Conservation (phyloP, 2,329 filamentous ascomycete genomes). For the Hymenoscyphus linearis region DNA sequence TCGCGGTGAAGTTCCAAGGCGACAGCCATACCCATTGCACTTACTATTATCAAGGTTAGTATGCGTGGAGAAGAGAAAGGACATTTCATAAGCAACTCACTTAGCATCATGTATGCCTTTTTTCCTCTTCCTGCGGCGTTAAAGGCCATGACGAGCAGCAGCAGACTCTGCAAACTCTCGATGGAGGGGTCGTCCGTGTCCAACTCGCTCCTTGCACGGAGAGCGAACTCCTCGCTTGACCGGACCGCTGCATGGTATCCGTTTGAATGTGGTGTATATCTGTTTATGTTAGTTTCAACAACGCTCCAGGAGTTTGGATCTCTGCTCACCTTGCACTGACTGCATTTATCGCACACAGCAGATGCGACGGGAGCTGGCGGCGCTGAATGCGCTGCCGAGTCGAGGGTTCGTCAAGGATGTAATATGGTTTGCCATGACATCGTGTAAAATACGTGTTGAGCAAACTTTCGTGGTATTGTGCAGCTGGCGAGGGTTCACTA, state of each 20-base stretch:
- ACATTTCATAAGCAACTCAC: conserved; percentile 43
- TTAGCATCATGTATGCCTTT: conserved; percentile 80
- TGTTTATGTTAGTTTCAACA: conserved; percentile 32
- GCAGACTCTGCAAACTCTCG: conserved; percentile 68
- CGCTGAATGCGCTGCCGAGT: conserved; percentile 67
- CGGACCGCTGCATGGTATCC: conserved; percentile 63
- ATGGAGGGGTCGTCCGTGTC: conserved; percentile 78
- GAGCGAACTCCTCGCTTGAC: conserved; percentile 67
- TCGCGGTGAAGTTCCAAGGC: conserved; percentile 79
- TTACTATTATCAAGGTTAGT: conserved; percentile 43
- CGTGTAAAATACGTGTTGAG: conserved; percentile 75
- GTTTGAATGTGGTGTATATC: conserved; percentile 63
- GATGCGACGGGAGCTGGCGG: conserved; percentile 44
- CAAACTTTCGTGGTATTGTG: conserved; percentile 53
- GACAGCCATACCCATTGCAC: conserved; percentile 75
- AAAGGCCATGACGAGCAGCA: conserved; percentile 71
- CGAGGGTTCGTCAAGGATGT: conserved; percentile 72
- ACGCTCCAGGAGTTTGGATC: not conserved
- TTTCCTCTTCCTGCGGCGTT: conserved; percentile 75
- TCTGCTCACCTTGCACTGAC: conserved; percentile 52
- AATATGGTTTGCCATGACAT: conserved; percentile 76
- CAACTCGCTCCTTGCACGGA: conserved; percentile 62
- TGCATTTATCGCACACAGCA: conserved; percentile 54
- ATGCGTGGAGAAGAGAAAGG: not conserved
- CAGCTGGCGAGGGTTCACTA: conserved; percentile 42